Percentiles rank a stretch among this genome's conserved stretches.
These are phyloP conservation scores for Quercus lobata DNA, from an alignment of 331 rosid species.

Conservation along the genomic window DNA sequence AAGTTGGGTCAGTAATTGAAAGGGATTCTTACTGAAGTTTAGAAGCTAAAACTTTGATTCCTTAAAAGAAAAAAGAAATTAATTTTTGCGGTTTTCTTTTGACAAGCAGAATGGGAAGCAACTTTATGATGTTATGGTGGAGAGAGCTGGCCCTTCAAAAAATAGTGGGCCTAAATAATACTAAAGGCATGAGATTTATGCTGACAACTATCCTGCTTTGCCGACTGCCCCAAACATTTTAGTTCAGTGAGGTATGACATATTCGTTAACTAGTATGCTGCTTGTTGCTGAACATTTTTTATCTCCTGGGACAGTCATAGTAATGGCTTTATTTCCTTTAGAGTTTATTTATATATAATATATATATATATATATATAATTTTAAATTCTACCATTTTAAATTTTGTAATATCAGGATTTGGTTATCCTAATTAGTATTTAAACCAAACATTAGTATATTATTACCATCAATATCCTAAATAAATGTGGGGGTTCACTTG, in stretches of 20 bases:
- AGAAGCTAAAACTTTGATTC: neutral
- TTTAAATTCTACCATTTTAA: neutral
- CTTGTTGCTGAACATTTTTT: neutral
- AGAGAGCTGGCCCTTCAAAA: slow-evolving; percentile 93
- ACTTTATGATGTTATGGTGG: slow-evolving; percentile 90
- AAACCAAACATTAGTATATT: neutral
- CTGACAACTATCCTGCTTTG: slow-evolving; percentile 1
- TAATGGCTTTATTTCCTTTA: neutral
- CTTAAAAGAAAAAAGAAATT: neutral
- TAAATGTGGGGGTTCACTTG: neutral
- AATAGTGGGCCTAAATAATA: slow-evolving; percentile 65
- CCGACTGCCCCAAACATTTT: neutral
- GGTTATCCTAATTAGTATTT: neutral
- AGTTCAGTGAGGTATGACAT: neutral
- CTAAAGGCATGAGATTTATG: slow-evolving; percentile 23
- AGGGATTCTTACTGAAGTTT: neutral
- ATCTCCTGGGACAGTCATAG: neutral
- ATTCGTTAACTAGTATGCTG: neutral
- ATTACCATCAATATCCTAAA: neutral
- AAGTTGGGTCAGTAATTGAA: neutral
- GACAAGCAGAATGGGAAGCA: slow-evolving; percentile 85
- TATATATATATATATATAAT: neutral
- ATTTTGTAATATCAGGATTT: neutral
- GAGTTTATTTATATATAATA: neutral
- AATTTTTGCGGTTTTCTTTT: slow-evolving; percentile 21